phyloP scores from a whole-genome alignment of 2,329 filamentous ascomycete genomes.

The Botryotinia globosa region DNA sequence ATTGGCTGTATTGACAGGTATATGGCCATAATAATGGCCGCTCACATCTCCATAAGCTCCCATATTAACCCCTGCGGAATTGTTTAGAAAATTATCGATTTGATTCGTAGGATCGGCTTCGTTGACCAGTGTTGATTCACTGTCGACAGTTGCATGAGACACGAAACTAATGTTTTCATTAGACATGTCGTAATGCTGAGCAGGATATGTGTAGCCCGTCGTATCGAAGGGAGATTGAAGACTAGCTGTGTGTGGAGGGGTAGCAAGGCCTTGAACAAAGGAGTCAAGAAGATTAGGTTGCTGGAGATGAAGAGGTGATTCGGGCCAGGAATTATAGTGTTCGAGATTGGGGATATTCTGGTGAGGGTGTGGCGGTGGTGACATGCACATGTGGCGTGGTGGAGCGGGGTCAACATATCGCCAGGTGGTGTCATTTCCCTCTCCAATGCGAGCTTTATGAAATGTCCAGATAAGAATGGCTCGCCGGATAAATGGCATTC shows the following conservation, averaged over 20 bases:
- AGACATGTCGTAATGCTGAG: conserved; percentile 26
- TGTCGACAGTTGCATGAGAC: conserved; percentile 38
- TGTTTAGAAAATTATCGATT: not conserved
- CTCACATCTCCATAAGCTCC: conserved; percentile 1
- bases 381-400: conserved; percentile 33
- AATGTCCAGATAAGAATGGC: conserved; percentile 64
- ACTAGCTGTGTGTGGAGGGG: conserved; percentile 55
- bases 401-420: conserved; percentile 48
- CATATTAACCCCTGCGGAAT: not conserved
- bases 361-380: conserved; percentile 30
- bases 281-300: conserved; percentile 46
- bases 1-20: not conserved
- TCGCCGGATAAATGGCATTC: conserved; percentile 52
- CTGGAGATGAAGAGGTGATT: conserved; percentile 30
- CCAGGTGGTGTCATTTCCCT: conserved; percentile 57
- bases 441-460: conserved; percentile 49
- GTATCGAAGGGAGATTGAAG: conserved; percentile 41
- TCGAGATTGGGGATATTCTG: conserved; percentile 53
- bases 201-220: conserved; percentile 24
- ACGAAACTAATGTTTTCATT: conserved; percentile 41
- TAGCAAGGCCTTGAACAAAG: conserved; percentile 53
- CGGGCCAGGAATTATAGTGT: conserved; percentile 52
- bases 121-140: conserved; percentile 19
- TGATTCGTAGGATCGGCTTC: conserved; percentile 1
- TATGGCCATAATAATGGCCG: conserved; percentile 3